Evolutionary conservation across 148 eudicot species (phyloP).

Genomic region (Chenopodium formosanum): DNA sequence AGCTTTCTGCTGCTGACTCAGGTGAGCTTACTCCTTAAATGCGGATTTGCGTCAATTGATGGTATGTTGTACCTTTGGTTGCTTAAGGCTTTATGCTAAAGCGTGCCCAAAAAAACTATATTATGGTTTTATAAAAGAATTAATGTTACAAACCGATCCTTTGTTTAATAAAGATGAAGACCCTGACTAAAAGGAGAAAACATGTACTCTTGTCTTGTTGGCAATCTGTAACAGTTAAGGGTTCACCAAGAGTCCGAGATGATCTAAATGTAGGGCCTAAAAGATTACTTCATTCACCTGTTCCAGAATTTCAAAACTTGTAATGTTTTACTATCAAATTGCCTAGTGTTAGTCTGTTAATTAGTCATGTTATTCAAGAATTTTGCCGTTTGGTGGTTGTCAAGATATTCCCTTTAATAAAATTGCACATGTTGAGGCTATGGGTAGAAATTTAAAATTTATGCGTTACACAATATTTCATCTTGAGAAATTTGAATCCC

Average conservation of each 20-base stretch:
- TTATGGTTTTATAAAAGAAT: neutral
- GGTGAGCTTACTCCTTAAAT: conserved; percentile 43
- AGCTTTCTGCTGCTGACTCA: conserved; percentile 50
- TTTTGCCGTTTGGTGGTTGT: neutral
- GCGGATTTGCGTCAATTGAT: neutral
- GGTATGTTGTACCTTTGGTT: neutral
- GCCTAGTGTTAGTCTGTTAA: neutral
- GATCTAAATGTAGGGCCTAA: neutral
- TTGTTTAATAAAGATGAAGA: neutral
- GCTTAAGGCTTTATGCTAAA: neutral
- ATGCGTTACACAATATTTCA: neutral
- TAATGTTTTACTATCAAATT: neutral
- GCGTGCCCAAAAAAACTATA: neutral
- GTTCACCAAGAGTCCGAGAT: neutral
- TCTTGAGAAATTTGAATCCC: too few relatives aligned
- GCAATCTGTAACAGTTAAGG: neutral
- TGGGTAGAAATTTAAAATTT: neutral
- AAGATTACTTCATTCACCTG: neutral
- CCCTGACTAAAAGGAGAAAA: neutral
- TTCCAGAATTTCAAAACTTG: neutral
- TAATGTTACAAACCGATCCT: neutral
- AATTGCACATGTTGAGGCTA: neutral
- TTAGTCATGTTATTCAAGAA: neutral
- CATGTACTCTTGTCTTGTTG: neutral
- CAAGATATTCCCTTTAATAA: neutral